A percentile compares a stretch with the other conserved stretches of the same genome.
Conservation (phyloP, 257 asterid genomes). For the Solanum verrucosum region DNA sequence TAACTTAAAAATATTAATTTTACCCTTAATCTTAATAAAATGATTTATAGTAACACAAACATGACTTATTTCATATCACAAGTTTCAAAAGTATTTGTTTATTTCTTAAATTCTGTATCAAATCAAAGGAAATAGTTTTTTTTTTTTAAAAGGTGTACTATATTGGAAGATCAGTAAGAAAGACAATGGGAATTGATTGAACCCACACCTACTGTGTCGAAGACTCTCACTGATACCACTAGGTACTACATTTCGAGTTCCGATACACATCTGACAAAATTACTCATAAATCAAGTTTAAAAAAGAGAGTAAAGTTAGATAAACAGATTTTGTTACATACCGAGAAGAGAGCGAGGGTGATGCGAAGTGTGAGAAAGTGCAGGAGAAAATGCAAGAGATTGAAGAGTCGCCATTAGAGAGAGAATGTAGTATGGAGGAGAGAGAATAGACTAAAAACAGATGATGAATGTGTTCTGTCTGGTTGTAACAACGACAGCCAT, state of each 20-base stretch:
- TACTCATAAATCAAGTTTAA: neutral
- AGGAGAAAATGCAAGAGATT: constrained; percentile 49
- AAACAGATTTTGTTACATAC: constrained; percentile 8
- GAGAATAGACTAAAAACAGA: constrained; percentile 3
- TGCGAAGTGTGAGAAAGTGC: constrained; percentile 37
- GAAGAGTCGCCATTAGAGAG: constrained; percentile 52
- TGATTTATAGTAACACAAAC: neutral
- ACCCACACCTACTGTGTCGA: neutral
- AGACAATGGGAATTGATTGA: neutral
- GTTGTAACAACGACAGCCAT: constrained; percentile 64
- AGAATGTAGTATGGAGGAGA: neutral
- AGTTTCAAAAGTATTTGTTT: too few species aligned
- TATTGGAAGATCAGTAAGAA: too few species aligned
- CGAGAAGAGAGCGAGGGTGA: constrained; percentile 39
- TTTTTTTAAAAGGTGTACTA: neutral
- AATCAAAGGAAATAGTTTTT: too few species aligned
- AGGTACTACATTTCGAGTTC: neutral
- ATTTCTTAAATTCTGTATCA: neutral
- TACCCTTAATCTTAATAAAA: too few species aligned
- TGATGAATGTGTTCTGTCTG: neutral
- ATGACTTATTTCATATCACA: neutral
- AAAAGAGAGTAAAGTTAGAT: neutral
- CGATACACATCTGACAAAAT: neutral
- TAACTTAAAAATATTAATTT: too few species aligned
- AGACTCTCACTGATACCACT: neutral